A percentile compares a stretch with the other conserved stretches of the same genome.
Evolutionary conservation across 2,329 filamentous ascomycete species (phyloP).

Genomic region (Hypomyces rosellus): DNA sequence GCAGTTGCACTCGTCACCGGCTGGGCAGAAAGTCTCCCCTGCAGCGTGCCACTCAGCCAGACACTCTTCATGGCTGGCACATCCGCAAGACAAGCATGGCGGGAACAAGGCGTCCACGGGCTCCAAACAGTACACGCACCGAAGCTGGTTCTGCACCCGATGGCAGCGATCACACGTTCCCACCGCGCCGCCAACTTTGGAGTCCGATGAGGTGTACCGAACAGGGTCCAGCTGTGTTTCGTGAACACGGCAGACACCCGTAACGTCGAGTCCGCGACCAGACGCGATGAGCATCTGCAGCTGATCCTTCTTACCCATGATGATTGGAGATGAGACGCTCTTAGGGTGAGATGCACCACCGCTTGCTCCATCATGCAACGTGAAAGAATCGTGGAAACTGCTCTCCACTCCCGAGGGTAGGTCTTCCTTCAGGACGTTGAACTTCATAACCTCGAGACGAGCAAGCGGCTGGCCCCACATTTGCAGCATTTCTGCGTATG

Average conservation of each 20-base stretch:
- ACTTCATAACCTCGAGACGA: slow-evolving; percentile 62
- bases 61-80: slow-evolving; percentile 53
- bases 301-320: slow-evolving; percentile 51
- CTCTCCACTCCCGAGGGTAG: slow-evolving; percentile 23
- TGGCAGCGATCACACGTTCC: slow-evolving; percentile 48
- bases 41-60: slow-evolving; percentile 52
- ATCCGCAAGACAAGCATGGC: slow-evolving; percentile 57
- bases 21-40: slow-evolving; percentile 52
- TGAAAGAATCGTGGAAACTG: slow-evolving; percentile 31
- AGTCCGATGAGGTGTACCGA: slow-evolving; percentile 37
- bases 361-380: slow-evolving; percentile 33
- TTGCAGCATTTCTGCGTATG: slow-evolving; percentile 63
- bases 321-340: slow-evolving; percentile 42
- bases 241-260: slow-evolving; percentile 56
- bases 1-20: slow-evolving; percentile 60
- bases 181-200: slow-evolving; percentile 40
- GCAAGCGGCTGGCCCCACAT: slow-evolving; percentile 59
- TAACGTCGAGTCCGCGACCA: slow-evolving; percentile 54
- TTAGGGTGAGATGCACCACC: slow-evolving; percentile 30
- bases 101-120: slow-evolving; percentile 54
- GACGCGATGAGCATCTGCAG: slow-evolving; percentile 44
- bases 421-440: slow-evolving; percentile 54
- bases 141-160: slow-evolving; percentile 48
- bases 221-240: slow-evolving; percentile 57
- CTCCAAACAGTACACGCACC: slow-evolving; percentile 57